Percentiles rank a stretch among this genome's conserved stretches.
Conservation (phyloP, 2,329 filamentous ascomycete genomes). For the Exophiala oligosperma region DNA sequence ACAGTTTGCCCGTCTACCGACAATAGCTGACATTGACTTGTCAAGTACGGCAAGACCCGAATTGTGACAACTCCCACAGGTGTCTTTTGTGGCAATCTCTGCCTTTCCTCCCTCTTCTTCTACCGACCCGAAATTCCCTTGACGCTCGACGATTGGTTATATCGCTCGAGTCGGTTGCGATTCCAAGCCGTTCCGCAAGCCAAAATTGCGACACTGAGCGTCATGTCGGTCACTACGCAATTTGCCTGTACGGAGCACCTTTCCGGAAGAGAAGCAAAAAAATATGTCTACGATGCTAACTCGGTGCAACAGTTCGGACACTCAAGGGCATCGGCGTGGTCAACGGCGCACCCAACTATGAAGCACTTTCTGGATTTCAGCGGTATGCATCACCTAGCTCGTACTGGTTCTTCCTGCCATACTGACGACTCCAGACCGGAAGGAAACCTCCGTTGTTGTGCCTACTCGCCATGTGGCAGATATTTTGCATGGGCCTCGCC, state of each 20-base stretch:
- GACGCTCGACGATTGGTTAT: neutral
- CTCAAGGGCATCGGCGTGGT: conserved; percentile 94
- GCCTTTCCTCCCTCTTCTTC: conserved; percentile 13
- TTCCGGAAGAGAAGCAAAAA: neutral
- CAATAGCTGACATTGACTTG: conserved; percentile 53
- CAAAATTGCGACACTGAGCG: neutral
- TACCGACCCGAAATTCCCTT: conserved; percentile 23
- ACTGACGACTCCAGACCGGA: conserved; percentile 64
- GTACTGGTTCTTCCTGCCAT: neutral
- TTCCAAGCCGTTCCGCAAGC: neutral
- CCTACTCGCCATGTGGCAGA: conserved; percentile 91
- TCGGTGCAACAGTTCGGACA: conserved; percentile 66
- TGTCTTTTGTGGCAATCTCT: conserved; percentile 9
- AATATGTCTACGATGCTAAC: conserved; percentile 9
- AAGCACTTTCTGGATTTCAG: conserved; percentile 75
- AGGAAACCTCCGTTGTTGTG: conserved; percentile 91
- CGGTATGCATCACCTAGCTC: conserved; percentile 42
- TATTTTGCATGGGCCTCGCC: conserved; percentile 95
- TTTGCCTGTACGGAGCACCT: conserved; percentile 68
- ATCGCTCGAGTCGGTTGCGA: neutral
- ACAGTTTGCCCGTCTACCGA: conserved; percentile 31
- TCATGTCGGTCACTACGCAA: conserved; percentile 89
- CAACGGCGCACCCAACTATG: conserved; percentile 87
- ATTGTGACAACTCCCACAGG: conserved; percentile 33
- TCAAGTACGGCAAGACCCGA: conserved; percentile 44